These are phyloP conservation scores for Microdochium bolleyi DNA, from an alignment of 2,329 filamentous ascomycete genomes.

Conservation along the genomic window DNA sequence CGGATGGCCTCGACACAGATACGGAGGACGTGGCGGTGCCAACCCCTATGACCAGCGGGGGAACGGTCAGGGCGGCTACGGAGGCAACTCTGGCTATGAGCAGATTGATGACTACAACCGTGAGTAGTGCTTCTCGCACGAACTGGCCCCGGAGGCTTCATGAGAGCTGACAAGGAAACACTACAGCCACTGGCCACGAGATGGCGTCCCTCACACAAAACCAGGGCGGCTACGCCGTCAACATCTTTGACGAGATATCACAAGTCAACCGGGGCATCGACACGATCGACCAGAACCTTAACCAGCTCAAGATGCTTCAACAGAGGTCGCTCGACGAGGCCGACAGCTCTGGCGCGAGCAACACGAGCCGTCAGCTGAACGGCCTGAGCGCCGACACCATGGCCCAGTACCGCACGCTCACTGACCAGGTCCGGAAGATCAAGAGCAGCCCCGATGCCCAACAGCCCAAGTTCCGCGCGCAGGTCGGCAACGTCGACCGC, in stretches of 20 bases:
- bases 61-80: constrained; percentile 26
- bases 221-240: constrained; percentile 27
- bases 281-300: constrained; percentile 63
- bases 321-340: constrained; percentile 66
- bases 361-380: constrained; percentile 63
- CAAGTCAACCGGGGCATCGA: constrained; percentile 73
- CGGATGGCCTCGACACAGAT: constrained; percentile 28
- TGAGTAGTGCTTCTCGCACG: background rate
- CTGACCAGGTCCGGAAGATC: constrained; percentile 86
- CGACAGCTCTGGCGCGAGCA: constrained; percentile 60
- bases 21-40: constrained; percentile 40
- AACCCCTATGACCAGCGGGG: constrained; percentile 54
- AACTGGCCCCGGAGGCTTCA: too few species aligned
- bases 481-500: constrained; percentile 75
- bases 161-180: too few species aligned
- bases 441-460: constrained; percentile 92
- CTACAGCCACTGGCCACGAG: constrained; percentile 50
- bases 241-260: constrained; percentile 76
- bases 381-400: constrained; percentile 71
- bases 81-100: constrained; percentile 13
- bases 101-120: constrained; percentile 4
- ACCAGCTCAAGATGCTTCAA: constrained; percentile 64
- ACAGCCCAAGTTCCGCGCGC: constrained; percentile 64
- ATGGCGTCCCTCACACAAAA: constrained; percentile 59
- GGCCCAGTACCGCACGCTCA: constrained; percentile 71